Evolutionary conservation across 352 stramenopile genomes (phyloP), one percentile per base, ranked within the genome.

Genomic region (Phytophthora hybrid): DNA sequence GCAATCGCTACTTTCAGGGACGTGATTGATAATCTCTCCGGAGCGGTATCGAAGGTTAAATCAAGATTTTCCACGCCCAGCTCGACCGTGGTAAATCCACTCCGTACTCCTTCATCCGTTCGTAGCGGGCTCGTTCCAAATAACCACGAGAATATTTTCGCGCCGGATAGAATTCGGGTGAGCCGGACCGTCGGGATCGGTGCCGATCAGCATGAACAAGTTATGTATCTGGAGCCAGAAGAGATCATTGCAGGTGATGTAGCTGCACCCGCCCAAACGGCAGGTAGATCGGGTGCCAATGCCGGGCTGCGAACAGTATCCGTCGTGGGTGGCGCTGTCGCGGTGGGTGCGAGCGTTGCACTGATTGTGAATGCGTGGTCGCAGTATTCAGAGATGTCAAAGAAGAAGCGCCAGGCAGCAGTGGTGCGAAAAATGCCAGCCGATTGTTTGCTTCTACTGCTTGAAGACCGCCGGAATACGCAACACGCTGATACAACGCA

Each of bases 61-160:
- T 90, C 83, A 16, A 81, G 83, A 8, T 92, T 95, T 60, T 91
- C 79, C 5, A 87, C 81, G 39, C 83, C 88, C 21, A 94, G 82
- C 53, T 95, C 88, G 32, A 94, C 78, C 31, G 87, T 90, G 19
- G 79, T 93, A 1, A 83, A 93, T 44, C 69, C 74, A 31, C 76
- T 92, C 19, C 82, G 76, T 8, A 62, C 63, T 11, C 63, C 72
- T 0, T 73, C 84, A 29, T 70, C 64, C 8, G 58, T 81, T 39
- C 79, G 79, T 41, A 82, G 76, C 41, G 75, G 76, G 1, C 76
- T 96, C 8, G 74, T 85, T 26, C 73, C 71, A 14, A 93, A 94
- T 74, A 97, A 97, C 59, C 90, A 97, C 71, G 84, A 94, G 68
- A 97, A 97, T 55, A 53, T 97, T 4, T 95, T 97, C 37, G 80